A percentile compares a stretch with the other conserved stretches of the same genome.
Conservation (phyloP, 2,329 filamentous ascomycete species). For the Didymella sp. region DNA sequence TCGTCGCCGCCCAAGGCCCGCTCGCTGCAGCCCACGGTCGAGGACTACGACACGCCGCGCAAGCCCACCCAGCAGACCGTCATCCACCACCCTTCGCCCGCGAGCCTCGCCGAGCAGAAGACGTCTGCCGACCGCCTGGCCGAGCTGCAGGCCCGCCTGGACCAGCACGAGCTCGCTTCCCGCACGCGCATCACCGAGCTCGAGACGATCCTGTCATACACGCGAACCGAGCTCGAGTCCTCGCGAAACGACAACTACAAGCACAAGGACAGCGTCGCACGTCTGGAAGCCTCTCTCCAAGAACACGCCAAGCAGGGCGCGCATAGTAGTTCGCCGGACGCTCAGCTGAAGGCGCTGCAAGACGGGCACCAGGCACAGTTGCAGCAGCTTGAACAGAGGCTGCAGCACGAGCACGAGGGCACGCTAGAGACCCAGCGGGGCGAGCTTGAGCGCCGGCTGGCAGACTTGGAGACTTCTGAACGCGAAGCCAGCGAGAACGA, state of each 20-base stretch:
- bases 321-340: constrained; percentile 14
- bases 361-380: constrained; percentile 32
- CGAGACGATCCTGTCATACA: constrained; percentile 45
- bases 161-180: constrained; percentile 39
- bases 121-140: constrained; percentile 28
- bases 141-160: constrained; percentile 35
- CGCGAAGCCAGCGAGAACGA: constrained; percentile 20
- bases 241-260: constrained; percentile 40
- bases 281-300: constrained; percentile 27
- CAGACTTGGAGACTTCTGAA: constrained; percentile 27
- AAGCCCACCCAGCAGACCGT: constrained; percentile 47
- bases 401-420: constrained; percentile 21
- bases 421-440: constrained; percentile 37
- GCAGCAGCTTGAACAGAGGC: constrained; percentile 39
- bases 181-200: constrained; percentile 45
- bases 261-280: constrained; percentile 34
- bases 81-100: constrained; percentile 39
- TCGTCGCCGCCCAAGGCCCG: constrained; percentile 37
- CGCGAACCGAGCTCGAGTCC: constrained; percentile 42
- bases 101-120: constrained; percentile 21
- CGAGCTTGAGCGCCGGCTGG: constrained; percentile 33
- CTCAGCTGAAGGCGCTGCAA: constrained; percentile 29
- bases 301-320: constrained; percentile 22
- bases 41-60: constrained; percentile 48
- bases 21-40: constrained; percentile 46